Evolutionary conservation across 139 green algal species (phyloP).

Genomic region (Micromonas pusilla): DNA sequence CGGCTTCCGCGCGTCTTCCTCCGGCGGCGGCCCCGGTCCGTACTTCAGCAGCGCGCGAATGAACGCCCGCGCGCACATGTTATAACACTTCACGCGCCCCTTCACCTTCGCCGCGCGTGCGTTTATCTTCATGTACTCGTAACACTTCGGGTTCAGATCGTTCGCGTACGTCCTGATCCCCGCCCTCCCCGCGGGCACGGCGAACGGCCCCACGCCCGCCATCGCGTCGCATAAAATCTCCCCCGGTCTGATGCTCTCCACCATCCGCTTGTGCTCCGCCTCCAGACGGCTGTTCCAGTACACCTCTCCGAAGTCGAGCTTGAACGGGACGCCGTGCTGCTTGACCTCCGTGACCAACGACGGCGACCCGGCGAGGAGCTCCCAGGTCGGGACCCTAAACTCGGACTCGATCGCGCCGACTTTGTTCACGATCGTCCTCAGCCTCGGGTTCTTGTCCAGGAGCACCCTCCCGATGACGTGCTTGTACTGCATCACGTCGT

Average conservation of each 20-base stretch:
- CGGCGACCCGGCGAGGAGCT: constrained; percentile 80
- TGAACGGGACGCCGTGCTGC: constrained; percentile 78
- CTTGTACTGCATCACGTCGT: constrained; percentile 77
- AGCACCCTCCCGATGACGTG: constrained; percentile 48
- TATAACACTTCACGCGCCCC: constrained; percentile 13
- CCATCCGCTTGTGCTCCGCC: constrained; percentile 80
- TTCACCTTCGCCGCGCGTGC: constrained; percentile 56
- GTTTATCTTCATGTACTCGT: constrained; percentile 69
- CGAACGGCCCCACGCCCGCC: constrained; percentile 88
- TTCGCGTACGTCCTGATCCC: constrained; percentile 61
- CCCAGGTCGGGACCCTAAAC: constrained; percentile 88
- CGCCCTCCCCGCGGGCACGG: constrained; percentile 72
- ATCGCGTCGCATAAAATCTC: constrained; percentile 57
- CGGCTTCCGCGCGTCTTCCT: not conserved
- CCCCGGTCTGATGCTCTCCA: constrained; percentile 11
- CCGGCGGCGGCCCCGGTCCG: not conserved
- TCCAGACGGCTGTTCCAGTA: constrained; percentile 99
- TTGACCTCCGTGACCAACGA: constrained; percentile 53
- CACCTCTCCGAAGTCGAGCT: constrained; percentile 82
- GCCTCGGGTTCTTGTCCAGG: constrained; percentile 89
- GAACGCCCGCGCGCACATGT: constrained; percentile 14
- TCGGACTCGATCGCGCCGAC: constrained; percentile 79
- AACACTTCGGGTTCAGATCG: constrained; percentile 87
- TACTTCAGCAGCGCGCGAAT: not conserved
- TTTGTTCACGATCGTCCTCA: constrained; percentile 94